A percentile compares a stretch with the other conserved stretches of the same genome.
Conservation (phyloP, 768 basidiomycete species). For the Boletus fagicola region DNA sequence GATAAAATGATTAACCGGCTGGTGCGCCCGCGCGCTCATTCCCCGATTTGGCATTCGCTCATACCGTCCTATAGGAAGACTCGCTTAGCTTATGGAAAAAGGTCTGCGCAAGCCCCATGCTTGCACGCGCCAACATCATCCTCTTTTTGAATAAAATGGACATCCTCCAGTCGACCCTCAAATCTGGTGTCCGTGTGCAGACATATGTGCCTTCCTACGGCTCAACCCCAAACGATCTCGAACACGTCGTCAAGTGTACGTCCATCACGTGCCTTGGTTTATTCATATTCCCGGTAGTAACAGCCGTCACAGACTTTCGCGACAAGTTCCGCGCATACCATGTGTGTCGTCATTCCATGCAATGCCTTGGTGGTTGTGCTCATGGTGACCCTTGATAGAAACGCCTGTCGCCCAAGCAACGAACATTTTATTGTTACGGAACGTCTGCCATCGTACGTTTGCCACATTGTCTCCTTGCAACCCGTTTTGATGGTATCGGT, state of each 20-base stretch:
- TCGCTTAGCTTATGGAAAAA: slow-evolving; percentile 71
- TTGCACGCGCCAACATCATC: slow-evolving; percentile 61
- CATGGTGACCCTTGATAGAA: slow-evolving; percentile 37
- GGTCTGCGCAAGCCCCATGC: slow-evolving; percentile 61
- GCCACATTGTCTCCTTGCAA: background rate
- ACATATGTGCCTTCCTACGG: slow-evolving; percentile 64
- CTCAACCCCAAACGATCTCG: slow-evolving; percentile 55
- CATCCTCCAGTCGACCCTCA: slow-evolving; percentile 54
- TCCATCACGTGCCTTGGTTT: background rate
- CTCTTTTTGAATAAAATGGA: slow-evolving; percentile 80
- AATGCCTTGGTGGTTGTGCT: background rate
- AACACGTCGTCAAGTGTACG: slow-evolving; percentile 63
- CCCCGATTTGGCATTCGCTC: background rate
- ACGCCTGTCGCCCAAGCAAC: slow-evolving; percentile 51
- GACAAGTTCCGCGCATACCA: slow-evolving; percentile 67
- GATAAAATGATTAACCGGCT: slow-evolving; percentile 63
- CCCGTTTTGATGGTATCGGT: background rate
- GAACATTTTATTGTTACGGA: slow-evolving; percentile 66
- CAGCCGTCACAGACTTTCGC: slow-evolving; percentile 50
- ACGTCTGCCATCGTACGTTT: slow-evolving; percentile 66
- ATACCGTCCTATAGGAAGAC: slow-evolving; percentile 52
- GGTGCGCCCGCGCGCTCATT: slow-evolving; percentile 31
- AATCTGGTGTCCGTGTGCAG: slow-evolving; percentile 52
- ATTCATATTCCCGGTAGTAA: background rate
- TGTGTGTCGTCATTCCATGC: slow-evolving; percentile 36